Conservation (phyloP, 2,329 filamentous ascomycete species). For the Claviceps humidiphila region DNA sequence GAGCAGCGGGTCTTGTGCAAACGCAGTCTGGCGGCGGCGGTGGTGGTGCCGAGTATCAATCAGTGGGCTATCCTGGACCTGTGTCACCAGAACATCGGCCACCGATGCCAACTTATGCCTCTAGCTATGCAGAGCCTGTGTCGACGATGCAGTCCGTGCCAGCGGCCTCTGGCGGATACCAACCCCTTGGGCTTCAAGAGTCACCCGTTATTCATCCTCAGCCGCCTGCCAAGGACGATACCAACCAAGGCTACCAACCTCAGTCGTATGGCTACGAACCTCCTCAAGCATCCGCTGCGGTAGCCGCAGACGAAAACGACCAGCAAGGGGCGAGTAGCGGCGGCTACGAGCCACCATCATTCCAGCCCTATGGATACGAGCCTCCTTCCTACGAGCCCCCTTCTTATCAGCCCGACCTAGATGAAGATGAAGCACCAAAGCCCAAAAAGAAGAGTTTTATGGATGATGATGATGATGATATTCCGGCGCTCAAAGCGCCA, state of each 20-base stretch:
- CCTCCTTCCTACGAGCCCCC: conserved; percentile 37
- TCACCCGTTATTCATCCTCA: conserved; percentile 11
- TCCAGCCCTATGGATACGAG: conserved; percentile 45
- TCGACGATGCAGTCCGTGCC: not conserved
- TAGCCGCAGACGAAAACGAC: conserved; percentile 7
- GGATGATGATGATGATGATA: conserved; percentile 60
- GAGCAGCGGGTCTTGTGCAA: conserved; percentile 6
- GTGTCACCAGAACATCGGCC: conserved; percentile 14
- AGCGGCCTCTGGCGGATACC: conserved; percentile 12
- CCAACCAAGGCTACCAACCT: conserved; percentile 28
- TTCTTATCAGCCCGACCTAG: conserved; percentile 39
- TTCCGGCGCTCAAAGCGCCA: conserved; percentile 32
- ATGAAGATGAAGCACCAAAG: conserved; percentile 38
- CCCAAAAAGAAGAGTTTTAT: conserved; percentile 67
- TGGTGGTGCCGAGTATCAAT: conserved; percentile 7
- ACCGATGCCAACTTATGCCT: conserved; percentile 1
- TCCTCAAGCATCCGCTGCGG: conserved; percentile 17
- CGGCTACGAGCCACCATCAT: conserved; percentile 49
- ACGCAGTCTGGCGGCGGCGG: conserved; percentile 5
- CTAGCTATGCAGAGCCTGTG: not conserved
- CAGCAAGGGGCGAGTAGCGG: conserved; percentile 20
- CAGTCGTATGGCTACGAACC: conserved; percentile 40
- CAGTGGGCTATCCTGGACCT: conserved; percentile 6
- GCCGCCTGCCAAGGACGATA: conserved; percentile 7
- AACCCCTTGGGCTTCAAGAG: conserved; percentile 16